Evolutionary conservation across 2,329 filamentous ascomycete genomes (phyloP), one percentile per base, ranked within the genome.

Genomic region (Aspergillus sp.): DNA sequence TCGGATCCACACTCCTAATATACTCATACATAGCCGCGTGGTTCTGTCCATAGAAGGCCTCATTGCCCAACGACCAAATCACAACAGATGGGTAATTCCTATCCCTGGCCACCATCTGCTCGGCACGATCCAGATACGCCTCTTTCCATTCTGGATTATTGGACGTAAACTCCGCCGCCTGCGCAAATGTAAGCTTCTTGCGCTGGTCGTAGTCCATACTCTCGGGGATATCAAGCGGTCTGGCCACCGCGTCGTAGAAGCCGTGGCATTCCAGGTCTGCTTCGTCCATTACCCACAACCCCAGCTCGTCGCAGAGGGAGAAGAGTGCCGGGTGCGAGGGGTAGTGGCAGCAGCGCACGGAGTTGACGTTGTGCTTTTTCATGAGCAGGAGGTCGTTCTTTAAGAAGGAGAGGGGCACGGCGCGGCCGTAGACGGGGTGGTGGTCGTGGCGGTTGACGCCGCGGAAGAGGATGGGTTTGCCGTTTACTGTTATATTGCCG

Each of bases 11-110:
- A 1, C 73, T 58, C 59, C 84, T 86, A 50, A 82, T 80, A 68
- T 82, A 87, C 3, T 86, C 74, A 63, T 86, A 86, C 88, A 91
- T 91, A 34, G 83, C 84, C 46, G 78, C 79, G 66, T 88, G 86
- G 66, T 91, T 90, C 8, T 77, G 75, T 0, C 88, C 88, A 65
- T 89, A 90, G 67, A 89, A 90, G 0, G 87, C 83, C 68, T 91
- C 88, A 65, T 91, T 91, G 0, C 88, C 89, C 0, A 91, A 77
- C 47, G 85, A 88, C 89, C 89, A 91, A 42, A 90, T 83, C 49
- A 91, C 85, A 50, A 91, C 79, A n/a, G 81, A 86, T 0, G 88
- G 72, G 62, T 90, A 86, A 57, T 90, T 87, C 73, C 89, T 89
- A 70, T 90, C 87, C 15, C 89, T 80, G 64, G 86, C 80, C 0